Conservation (phyloP, 805 yeast genomes). For the Lipomyces chichibuensis region DNA sequence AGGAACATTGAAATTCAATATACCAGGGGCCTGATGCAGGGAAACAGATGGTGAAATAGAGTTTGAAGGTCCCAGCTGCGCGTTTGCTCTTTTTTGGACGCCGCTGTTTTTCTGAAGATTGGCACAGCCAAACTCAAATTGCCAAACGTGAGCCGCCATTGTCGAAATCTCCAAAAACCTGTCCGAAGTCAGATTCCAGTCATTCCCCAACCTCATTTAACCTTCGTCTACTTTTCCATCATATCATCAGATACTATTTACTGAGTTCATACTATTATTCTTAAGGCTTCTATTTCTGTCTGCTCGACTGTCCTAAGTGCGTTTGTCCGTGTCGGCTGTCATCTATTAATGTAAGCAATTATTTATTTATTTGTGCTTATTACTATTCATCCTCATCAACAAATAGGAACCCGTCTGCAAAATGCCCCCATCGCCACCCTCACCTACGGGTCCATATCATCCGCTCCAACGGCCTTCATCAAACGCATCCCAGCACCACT, state of each 20-base stretch:
- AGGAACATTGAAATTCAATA: too few species aligned
- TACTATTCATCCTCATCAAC: neutral
- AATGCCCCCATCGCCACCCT: slow-evolving; percentile 24
- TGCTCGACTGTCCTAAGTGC: neutral
- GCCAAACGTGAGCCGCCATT: slow-evolving; percentile 6
- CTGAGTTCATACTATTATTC: neutral
- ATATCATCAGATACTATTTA: neutral
- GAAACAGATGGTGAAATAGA: neutral
- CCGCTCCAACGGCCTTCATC: slow-evolving; percentile 17
- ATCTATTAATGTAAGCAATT: neutral
- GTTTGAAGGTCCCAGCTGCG: slow-evolving; percentile 15
- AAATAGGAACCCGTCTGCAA: neutral
- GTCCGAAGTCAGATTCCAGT: neutral
- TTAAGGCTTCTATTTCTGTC: neutral
- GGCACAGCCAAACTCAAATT: neutral
- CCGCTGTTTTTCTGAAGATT: neutral
- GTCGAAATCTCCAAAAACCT: slow-evolving; percentile 1
- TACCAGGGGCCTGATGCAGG: too few species aligned
- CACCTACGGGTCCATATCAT: slow-evolving; percentile 23
- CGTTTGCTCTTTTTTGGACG: neutral
- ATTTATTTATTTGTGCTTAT: neutral
- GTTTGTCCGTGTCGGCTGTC: neutral
- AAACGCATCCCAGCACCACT: neutral
- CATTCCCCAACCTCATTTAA: neutral
- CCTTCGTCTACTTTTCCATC: slow-evolving; percentile 1